These are phyloP conservation scores for Cytospora schulzeri DNA, from an alignment of 2,329 filamentous ascomycete species.

Conservation along the genomic window DNA sequence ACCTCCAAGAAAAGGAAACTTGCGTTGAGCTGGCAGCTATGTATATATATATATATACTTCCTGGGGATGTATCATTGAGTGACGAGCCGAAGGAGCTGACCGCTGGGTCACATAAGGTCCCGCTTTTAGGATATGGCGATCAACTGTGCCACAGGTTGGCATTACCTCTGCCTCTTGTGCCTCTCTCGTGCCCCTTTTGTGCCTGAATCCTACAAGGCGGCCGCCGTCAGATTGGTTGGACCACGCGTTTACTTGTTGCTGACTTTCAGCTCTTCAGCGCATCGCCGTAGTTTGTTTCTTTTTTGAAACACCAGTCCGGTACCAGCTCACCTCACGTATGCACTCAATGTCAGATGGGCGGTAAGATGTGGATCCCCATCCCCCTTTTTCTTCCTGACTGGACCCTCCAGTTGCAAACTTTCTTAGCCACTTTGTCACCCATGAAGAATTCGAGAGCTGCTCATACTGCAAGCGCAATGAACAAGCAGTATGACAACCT, in stretches of 20 bases:
- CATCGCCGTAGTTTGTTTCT: background rate
- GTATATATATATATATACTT: background rate
- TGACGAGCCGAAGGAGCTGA: background rate
- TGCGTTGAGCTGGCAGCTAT: too few species aligned
- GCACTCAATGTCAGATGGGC: background rate
- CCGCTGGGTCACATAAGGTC: background rate
- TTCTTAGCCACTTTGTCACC: too few species aligned
- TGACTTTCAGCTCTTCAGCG: background rate
- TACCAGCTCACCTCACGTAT: background rate
- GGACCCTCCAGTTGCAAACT: too few species aligned
- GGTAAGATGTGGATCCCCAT: background rate
- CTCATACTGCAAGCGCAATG: too few species aligned
- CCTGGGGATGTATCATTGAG: background rate
- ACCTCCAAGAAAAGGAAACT: too few species aligned
- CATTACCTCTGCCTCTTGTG: background rate
- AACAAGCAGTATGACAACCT: too few species aligned
- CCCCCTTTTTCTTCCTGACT: too few species aligned
- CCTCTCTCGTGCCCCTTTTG: too few species aligned
- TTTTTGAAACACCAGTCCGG: background rate
- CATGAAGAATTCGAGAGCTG: too few species aligned
- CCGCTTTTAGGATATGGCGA: background rate
- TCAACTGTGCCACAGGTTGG: background rate
- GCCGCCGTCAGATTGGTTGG: background rate
- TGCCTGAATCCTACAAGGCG: too few species aligned
- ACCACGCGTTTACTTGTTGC: background rate